phyloP scores from a whole-genome alignment of 2,329 filamentous ascomycete species.

The Fusarium camptoceras region DNA sequence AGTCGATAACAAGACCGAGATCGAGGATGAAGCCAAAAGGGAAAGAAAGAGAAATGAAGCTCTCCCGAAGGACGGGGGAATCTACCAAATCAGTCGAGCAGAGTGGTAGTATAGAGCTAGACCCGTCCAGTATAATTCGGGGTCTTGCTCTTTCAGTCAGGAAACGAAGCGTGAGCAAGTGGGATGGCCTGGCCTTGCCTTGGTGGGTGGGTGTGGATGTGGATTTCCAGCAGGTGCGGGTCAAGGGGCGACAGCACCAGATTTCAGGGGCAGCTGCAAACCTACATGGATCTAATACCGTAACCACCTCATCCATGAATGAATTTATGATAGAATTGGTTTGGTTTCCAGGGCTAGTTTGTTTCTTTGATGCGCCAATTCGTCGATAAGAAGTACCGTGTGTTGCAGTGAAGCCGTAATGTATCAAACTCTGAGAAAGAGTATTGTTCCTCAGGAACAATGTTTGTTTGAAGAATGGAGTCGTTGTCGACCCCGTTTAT shows the following conservation, averaged over 20 bases:
- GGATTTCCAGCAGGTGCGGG: conserved; percentile 27
- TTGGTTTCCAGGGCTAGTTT: background rate
- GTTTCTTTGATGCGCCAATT: background rate
- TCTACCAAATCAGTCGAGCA: conserved; percentile 33
- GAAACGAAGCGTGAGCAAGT: conserved; percentile 11
- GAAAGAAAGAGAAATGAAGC: conserved; percentile 31
- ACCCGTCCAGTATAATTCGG: conserved; percentile 39
- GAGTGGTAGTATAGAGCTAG: conserved; percentile 18
- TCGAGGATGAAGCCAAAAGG: conserved; percentile 11
- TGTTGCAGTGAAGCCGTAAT: background rate
- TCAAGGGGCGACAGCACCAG: conserved; percentile 41
- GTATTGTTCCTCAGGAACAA: background rate
- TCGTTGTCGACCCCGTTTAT: conserved; percentile 11
- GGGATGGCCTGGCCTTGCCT: conserved; percentile 5
- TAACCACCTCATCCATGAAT: conserved; percentile 10
- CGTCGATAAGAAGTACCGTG: background rate
- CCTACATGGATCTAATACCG: conserved; percentile 28
- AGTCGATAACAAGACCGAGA: conserved; percentile 14
- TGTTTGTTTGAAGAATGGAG: background rate
- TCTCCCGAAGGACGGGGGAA: conserved; percentile 40
- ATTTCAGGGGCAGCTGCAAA: conserved; percentile 43
- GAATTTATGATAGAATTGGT: conserved; percentile 4
- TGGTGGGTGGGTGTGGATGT: background rate
- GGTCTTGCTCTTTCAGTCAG: conserved; percentile 34
- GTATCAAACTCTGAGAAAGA: background rate